Base-by-base conservation (phyloP, 345 rosid genomes). In the Acer saccharum region DNA sequence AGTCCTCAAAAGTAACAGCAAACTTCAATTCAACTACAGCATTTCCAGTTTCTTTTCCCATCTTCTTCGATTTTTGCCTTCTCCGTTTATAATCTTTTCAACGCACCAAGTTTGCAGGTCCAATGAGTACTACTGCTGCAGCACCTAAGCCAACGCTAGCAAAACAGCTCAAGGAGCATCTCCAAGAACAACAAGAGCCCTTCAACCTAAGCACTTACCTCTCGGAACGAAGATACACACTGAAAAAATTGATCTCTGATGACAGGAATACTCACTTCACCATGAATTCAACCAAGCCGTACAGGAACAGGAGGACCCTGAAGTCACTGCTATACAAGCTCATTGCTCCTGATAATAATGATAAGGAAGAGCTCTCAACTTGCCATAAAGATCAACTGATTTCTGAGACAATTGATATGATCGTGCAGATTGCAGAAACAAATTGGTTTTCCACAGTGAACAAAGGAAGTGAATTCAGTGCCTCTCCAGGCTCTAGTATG, bases 171-270 rank as follows among this genome's bases (percentile, higher is more conserved):
- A 46, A 74, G 77, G 82, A 87, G 69, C 82, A 84, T 82, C 87
- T 84, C 50, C 81, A 67, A 62, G 82, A 81, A 77, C 68, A 78
- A 61, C 84, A 82, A 71, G 81, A 87, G 69, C 87, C 89, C n/a
- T 87, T 82, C 65, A 63, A 35, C 2, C 78, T 84, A 18, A 68
- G 64, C 23, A 48, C 68, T 23, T 77, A 71, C 82, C 80, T 82
- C 29, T 68, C 71, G 1, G 87, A 82, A 69, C 77, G 84, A 65
- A 76, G 70, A 60, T 54, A 27, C 18, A 65, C 62, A 29, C 44
- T 68, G 48, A 73, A 67, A 75, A 55, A 77, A 60, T 35, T 41
- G 44, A 78, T 71, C 58, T 71, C 78, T 23, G 20, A 35, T 39
- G 52, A 54, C 16, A 73, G 69, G 61, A 71, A 48, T 62, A 48